These are phyloP conservation scores for Fusarium sp. DNA, from an alignment of 2,329 filamentous ascomycete species.

Conservation along the genomic window DNA sequence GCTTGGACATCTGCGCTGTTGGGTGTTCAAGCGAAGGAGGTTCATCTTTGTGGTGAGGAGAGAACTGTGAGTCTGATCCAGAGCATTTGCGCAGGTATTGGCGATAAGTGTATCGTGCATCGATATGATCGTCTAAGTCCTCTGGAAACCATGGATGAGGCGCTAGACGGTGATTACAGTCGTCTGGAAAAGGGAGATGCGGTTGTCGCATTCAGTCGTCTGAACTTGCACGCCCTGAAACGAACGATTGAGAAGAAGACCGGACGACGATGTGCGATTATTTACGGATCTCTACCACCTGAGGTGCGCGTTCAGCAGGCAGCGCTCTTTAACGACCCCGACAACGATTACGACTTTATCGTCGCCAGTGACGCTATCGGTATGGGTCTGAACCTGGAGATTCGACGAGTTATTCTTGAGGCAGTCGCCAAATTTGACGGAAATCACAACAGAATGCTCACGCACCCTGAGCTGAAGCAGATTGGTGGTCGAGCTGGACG, in stretches of 20 bases:
- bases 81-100: slow-evolving; percentile 77
- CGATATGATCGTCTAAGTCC: slow-evolving; percentile 84
- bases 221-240: slow-evolving; percentile 83
- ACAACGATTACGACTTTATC: slow-evolving; percentile 94
- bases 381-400: slow-evolving; percentile 94
- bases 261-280: slow-evolving; percentile 83
- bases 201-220: slow-evolving; percentile 83
- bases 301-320: slow-evolving; percentile 94
- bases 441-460: slow-evolving; percentile 62
- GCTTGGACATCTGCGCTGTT: slow-evolving; percentile 93
- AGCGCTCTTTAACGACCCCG: slow-evolving; percentile 88
- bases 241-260: slow-evolving; percentile 78
- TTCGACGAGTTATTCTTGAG: slow-evolving; percentile 91
- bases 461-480: slow-evolving; percentile 85
- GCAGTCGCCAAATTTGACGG: slow-evolving; percentile 77
- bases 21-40: slow-evolving; percentile 84
- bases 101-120: slow-evolving; percentile 84
- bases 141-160: slow-evolving; percentile 69
- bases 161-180: slow-evolving; percentile 69
- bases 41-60: slow-evolving; percentile 93
- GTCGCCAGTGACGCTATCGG: slow-evolving; percentile 96
- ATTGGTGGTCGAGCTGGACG: slow-evolving; percentile 93
- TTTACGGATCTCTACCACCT: slow-evolving; percentile 90
- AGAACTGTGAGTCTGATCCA: slow-evolving; percentile 81
- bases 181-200: slow-evolving; percentile 88